Percentiles rank a stretch among this genome's conserved stretches.
Conservation (phyloP, 2,329 filamentous ascomycete genomes). For the Leptoxyphium fumago region DNA sequence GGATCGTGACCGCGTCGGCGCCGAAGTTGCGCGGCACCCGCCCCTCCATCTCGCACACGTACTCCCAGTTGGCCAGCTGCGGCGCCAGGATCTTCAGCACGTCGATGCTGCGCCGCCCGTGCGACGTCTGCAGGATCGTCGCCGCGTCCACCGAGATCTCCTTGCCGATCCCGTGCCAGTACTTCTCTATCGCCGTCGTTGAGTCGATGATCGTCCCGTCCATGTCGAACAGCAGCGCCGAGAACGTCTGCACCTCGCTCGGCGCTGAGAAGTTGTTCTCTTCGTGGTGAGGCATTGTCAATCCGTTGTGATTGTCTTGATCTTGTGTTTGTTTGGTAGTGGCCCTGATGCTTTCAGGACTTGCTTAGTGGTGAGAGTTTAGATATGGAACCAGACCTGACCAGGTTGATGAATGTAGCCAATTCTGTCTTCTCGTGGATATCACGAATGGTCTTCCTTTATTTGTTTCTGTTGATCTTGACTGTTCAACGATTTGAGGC, state of each 20-base stretch:
- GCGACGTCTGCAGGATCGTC: constrained; percentile 63
- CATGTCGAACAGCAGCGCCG: constrained; percentile 53
- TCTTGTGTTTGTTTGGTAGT: neutral
- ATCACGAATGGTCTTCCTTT: too few species aligned
- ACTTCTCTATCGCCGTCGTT: constrained; percentile 59
- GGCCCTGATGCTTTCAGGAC: neutral
- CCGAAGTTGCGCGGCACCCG: constrained; percentile 64
- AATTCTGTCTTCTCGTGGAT: too few species aligned
- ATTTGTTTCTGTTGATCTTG: too few species aligned
- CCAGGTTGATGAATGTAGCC: too few species aligned
- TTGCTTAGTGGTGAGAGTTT: too few species aligned
- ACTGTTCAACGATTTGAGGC: too few species aligned
- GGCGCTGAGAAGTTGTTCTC: constrained; percentile 27
- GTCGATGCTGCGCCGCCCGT: constrained; percentile 82
- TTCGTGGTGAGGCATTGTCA: constrained; percentile 11
- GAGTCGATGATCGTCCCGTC: constrained; percentile 76
- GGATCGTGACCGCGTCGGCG: constrained; percentile 67
- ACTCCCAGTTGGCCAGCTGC: constrained; percentile 83
- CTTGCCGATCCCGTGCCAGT: constrained; percentile 62
- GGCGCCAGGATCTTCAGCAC: constrained; percentile 65
- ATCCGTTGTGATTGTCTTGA: neutral
- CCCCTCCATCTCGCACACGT: constrained; percentile 65
- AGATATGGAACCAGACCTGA: too few species aligned
- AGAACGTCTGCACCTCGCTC: constrained; percentile 24
- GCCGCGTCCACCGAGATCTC: constrained; percentile 54